phyloP scores from a whole-genome alignment of 2,329 filamentous ascomycete genomes.

The Claviceps capensis region DNA sequence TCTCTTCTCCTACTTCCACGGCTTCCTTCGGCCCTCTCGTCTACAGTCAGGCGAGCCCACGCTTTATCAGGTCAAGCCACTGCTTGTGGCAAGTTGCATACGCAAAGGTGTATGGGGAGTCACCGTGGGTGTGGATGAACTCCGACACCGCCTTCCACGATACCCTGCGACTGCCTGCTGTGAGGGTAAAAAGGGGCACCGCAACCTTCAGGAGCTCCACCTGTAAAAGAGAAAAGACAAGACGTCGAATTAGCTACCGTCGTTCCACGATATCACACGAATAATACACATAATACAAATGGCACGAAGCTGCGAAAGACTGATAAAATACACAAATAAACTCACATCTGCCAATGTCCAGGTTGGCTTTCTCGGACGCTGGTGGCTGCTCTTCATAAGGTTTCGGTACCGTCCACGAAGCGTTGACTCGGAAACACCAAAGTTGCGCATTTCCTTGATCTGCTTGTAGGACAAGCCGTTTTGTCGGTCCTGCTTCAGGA shows the following conservation, averaged over 20 bases:
- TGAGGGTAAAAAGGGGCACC: slow-evolving; percentile 13
- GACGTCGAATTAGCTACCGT: slow-evolving; percentile 8
- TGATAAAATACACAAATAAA: neutral
- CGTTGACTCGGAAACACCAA: slow-evolving; percentile 56
- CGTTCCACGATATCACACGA: too few species aligned
- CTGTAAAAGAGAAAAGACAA: slow-evolving; percentile 14
- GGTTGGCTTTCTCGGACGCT: slow-evolving; percentile 50
- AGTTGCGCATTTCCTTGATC: slow-evolving; percentile 41
- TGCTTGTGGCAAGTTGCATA: slow-evolving; percentile 44
- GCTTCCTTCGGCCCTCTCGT: too few species aligned
- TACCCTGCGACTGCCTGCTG: slow-evolving; percentile 30
- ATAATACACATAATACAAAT: too few species aligned
- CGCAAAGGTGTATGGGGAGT: slow-evolving; percentile 42
- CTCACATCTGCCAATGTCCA: slow-evolving; percentile 47
- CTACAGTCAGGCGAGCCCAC: neutral
- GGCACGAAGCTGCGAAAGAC: too few species aligned
- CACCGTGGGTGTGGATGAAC: slow-evolving; percentile 36
- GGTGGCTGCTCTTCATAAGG: slow-evolving; percentile 48
- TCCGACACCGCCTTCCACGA: slow-evolving; percentile 45
- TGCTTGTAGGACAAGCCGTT: slow-evolving; percentile 50
- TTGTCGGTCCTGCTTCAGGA: slow-evolving; percentile 39
- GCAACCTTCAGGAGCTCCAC: slow-evolving; percentile 30
- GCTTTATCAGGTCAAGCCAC: slow-evolving; percentile 14
- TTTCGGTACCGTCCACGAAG: slow-evolving; percentile 54
- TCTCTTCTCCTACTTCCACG: too few species aligned